Evolutionary conservation across 768 basidiomycete species (phyloP).

Genomic region (Mrakia blollopis): DNA sequence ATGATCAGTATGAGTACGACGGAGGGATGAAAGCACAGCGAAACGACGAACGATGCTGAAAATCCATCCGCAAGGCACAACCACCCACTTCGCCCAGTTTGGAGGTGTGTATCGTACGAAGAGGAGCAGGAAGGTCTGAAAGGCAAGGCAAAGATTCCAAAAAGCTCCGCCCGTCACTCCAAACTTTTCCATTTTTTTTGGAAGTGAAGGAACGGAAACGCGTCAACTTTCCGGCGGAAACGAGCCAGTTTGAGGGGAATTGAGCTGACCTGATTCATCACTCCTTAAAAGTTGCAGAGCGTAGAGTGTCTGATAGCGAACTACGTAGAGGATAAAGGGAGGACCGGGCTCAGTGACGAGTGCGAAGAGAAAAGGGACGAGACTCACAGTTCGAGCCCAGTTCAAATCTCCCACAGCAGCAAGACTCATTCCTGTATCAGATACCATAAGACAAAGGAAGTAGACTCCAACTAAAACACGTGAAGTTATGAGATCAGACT

Average conservation of each 20-base stretch:
- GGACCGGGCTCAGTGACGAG: neutral
- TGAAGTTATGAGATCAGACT: no score
- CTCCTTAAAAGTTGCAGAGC: neutral
- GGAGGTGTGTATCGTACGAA: neutral
- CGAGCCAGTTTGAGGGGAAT: neutral
- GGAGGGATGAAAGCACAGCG: neutral
- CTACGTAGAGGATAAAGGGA: neutral
- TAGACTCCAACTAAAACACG: neutral
- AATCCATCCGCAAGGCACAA: neutral
- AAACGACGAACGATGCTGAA: neutral
- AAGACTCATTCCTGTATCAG: neutral
- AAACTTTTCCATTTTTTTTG: no score
- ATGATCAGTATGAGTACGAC: neutral
- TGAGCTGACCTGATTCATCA: neutral
- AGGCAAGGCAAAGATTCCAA: neutral
- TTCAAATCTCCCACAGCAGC: neutral
- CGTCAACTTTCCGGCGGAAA: no score
- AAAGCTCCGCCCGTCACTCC: neutral
- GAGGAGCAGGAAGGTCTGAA: neutral
- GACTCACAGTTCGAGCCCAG: neutral
- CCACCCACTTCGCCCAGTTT: neutral
- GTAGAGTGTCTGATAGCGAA: neutral
- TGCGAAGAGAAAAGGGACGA: neutral
- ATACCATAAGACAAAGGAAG: neutral
- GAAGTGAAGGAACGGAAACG: no score